phyloP scores from a whole-genome alignment of 768 basidiomycete species.

The Infundibulicybe gibba region DNA sequence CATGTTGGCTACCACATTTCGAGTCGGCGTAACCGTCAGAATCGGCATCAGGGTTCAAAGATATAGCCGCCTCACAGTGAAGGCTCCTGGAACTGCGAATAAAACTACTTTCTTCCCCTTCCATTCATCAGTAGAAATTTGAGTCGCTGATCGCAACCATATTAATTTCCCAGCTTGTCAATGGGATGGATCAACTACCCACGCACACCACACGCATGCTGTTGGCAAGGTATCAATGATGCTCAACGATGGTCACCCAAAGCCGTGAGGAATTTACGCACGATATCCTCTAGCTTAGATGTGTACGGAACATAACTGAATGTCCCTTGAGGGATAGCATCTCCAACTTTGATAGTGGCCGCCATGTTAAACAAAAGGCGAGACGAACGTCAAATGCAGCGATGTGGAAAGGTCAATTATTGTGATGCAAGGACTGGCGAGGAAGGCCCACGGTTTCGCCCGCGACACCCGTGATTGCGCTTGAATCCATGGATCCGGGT shows the following conservation, averaged over 20 bases:
- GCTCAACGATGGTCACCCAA: not conserved
- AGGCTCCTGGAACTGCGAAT: slow-evolving; percentile 77
- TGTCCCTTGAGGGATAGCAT: slow-evolving; percentile 33
- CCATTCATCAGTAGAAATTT: slow-evolving; percentile 60
- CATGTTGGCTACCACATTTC: slow-evolving; percentile 62
- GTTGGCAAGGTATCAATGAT: slow-evolving; percentile 3
- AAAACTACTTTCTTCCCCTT: slow-evolving; percentile 81
- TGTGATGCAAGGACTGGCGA: too few species aligned
- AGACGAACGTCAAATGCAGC: not conserved
- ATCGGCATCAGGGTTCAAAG: not conserved
- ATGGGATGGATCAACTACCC: slow-evolving; percentile 21
- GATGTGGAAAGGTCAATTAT: too few species aligned
- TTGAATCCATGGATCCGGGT: too few species aligned
- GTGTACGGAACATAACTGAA: slow-evolving; percentile 56
- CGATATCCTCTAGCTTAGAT: slow-evolving; percentile 58
- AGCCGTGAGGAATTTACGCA: slow-evolving; percentile 23
- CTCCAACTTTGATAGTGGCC: slow-evolving; percentile 31
- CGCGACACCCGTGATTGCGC: too few species aligned
- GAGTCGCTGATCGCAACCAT: slow-evolving; percentile 34
- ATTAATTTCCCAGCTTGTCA: not conserved
- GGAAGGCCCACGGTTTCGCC: too few species aligned
- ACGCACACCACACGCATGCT: slow-evolving; percentile 68
- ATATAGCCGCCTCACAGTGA: slow-evolving; percentile 53
- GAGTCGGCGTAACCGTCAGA: slow-evolving; percentile 17
- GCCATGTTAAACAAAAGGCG: slow-evolving; percentile 16